Base-by-base conservation (phyloP, 352 stramenopile genomes). In the Globisporangium apiculatum region DNA sequence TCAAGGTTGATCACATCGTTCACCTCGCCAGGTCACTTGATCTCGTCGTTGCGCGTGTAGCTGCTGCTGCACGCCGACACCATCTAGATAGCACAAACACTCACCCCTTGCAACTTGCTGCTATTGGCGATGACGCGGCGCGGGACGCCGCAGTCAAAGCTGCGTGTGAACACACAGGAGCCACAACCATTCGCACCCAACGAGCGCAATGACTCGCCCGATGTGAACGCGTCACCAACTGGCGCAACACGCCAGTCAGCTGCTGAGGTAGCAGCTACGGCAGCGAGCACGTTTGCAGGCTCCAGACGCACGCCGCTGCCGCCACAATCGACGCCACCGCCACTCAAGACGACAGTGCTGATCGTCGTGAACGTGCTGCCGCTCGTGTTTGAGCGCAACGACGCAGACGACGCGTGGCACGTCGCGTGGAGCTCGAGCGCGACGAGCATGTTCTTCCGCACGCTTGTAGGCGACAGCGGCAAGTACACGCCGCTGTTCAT, bases 351-450 rank as follows among this genome's bases (percentile, higher is more conserved):
- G 69, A 87, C 74, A 12, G 79, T 91, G 35, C 64, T 92, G 24
- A 83, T 92, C 54, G 79, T 89, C 56, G 78, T 90, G 54, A 92
- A 92, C 41, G 82, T 92, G 56, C 61, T 92, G 51, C 82, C 79
- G 47, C 68, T 90, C 37, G 69, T 88, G 35, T 92, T 92, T 55
- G 78, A 80, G 46, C 78, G 76, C 43, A 79, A 73, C 42, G 66
- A 53, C 14, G 57, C 60, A 14, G 57, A 71, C 54, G 72, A 69
- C 31, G 76, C 64, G 10, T 92, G 77, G 76, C 51, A 65, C 51
- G 70, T 92, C 53, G 75, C 78, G 43, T 92, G 78, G 79, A 87
- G 74, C 70, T 83, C 82, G 5, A 83, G 74, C 36, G 76, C 82
- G 48, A 89, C 78, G 5, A 75, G 76, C 54, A 85, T 88, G 62